Evolutionary conservation across 495 filamentous ascomycete genomes (phyloP), one percentile per base, ranked within the genome.

Genomic region (Penicillium flavigenum): DNA sequence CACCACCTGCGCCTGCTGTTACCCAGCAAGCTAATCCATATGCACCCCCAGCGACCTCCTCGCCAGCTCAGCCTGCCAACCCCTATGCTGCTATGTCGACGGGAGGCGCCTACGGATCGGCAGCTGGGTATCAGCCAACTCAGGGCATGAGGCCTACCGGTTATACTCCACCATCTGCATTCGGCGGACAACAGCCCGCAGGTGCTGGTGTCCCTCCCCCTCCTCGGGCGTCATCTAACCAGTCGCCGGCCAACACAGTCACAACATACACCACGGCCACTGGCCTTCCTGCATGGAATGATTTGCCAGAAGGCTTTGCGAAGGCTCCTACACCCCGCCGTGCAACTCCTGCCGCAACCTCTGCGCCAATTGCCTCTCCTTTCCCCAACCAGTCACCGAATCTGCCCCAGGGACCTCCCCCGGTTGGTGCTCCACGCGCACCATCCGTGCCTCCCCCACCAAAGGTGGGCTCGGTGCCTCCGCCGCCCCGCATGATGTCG

Each of bases 271-370:
- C 88, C 17, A 88, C 84, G 56, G 81, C 81, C 58, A 84, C 83
- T 56, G 85, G 88, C 56, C 82, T 84, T 42, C 83, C 84, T 34
- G 87, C 87, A 51, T 99, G 94, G 94, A 99, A 99, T 62, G 94
- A 99, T 72, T 85, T 93, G 54, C 94, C 94, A 1, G 85, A 96
- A 62, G 89, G 71, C 54, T 82, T 96, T 27, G 81, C 84, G 29
- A 95, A 92, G 68, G 77, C 87, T 41, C 83, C 87, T 26, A 76
- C 81, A 11, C 81, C 86, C 11, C 83, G 91, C 54, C 81, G 86
- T 63, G 79, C 77, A 38, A 96, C 92, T 11, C 91, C 92, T 29
- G 83, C 81, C 39, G 70, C 81, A 47, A 74, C 74, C 24, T 69
- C 71, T n/a, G 69, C 74, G 19, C 70, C 86, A 14, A 81, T 90